Percentiles rank a stretch among this genome's conserved stretches.
Conservation (phyloP, 306 rosid species). For the Prunus mume region DNA sequence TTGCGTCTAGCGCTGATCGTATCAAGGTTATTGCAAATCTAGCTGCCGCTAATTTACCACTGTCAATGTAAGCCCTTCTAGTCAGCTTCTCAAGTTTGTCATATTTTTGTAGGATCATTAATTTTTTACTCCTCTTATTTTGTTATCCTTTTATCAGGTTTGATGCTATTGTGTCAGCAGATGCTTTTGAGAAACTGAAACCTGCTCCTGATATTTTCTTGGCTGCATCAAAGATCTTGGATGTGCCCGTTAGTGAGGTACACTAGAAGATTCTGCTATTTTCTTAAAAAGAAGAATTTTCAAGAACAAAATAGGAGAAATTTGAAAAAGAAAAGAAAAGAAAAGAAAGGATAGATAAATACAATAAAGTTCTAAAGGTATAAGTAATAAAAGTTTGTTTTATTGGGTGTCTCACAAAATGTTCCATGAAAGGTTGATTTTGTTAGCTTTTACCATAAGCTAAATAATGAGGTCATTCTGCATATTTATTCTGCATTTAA, state of each 20-base stretch:
- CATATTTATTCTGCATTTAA: neutral
- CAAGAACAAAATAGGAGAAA: neutral
- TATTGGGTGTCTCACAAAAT: conserved; percentile 9
- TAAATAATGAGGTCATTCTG: conserved; percentile 4
- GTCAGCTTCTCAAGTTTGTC: conserved; percentile 7
- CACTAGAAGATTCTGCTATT: conserved; percentile 16
- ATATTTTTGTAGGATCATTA: neutral
- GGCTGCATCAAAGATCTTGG: conserved; percentile 78
- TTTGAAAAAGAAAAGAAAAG: neutral
- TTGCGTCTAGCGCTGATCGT: conserved; percentile 98
- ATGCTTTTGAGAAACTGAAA: conserved; percentile 95
- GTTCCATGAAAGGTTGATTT: conserved; percentile 11
- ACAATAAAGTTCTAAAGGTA: neutral
- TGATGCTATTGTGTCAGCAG: conserved; percentile 90
- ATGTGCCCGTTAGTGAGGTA: conserved; percentile 78
- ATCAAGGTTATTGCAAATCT: conserved; percentile 96
- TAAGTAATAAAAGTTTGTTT: conserved; percentile 1
- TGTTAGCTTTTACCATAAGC: conserved; percentile 15
- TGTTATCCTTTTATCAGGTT: conserved; percentile 62
- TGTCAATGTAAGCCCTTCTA: conserved; percentile 63
- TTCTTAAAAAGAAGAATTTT: neutral
- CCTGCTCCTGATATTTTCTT: conserved; percentile 97
- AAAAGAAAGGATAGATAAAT: neutral
- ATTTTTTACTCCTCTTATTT: conserved; percentile 3
- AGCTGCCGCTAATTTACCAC: conserved; percentile 82